Evolutionary conservation across 73 alveolate species (phyloP).

Genomic region (Paramecium pentaurelia): DNA sequence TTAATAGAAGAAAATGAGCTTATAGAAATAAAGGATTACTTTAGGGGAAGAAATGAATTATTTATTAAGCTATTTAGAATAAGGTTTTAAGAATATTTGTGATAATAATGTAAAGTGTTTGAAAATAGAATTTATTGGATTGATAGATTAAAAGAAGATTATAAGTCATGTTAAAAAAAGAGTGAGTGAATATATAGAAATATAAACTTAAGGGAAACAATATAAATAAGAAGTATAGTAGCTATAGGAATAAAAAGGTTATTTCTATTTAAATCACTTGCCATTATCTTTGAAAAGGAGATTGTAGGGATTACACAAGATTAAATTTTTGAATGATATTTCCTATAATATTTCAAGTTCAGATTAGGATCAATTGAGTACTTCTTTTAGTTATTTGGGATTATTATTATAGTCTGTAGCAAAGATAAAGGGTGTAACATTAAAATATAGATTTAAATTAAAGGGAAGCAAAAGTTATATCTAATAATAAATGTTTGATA

Average conservation of each 20-base stretch:
- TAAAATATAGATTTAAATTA: not conserved
- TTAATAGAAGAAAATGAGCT: not conserved
- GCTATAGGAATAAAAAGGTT: not conserved
- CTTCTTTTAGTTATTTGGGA: conserved; percentile 2
- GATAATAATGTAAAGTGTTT: not conserved
- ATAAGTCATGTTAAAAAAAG: not conserved
- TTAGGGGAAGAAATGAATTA: not conserved
- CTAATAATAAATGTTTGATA: not conserved
- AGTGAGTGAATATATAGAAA: not conserved
- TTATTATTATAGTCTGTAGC: not conserved
- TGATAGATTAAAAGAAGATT: conserved; percentile 5
- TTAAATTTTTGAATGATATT: not conserved
- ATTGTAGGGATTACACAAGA: conserved; percentile 24
- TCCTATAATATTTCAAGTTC: not conserved
- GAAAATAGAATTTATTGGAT: not conserved
- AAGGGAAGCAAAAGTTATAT: not conserved
- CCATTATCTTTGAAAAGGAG: conserved; percentile 4
- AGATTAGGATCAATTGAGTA: not conserved
- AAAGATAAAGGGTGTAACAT: not conserved
- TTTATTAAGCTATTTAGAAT: not conserved
- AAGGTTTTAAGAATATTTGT: not conserved
- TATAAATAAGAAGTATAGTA: not conserved
- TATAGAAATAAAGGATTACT: not conserved
- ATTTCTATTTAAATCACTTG: not conserved
- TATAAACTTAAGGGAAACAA: not conserved